phyloP scores from a whole-genome alignment of 441 rosid genomes.

The Pelargonium fulgidum region DNA sequence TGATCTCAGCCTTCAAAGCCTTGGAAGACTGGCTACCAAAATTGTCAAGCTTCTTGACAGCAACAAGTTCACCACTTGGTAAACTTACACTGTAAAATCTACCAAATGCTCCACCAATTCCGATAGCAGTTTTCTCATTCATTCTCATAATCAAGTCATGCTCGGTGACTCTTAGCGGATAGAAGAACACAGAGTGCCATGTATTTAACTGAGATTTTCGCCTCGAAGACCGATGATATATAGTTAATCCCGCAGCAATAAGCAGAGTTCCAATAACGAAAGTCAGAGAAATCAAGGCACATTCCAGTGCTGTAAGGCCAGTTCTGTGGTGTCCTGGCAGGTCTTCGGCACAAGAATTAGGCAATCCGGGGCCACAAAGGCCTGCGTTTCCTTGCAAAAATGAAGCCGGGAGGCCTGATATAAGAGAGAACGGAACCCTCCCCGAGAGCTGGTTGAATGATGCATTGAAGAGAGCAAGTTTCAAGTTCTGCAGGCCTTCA shows the following conservation, averaged over 20 bases:
- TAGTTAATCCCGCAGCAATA: conserved; percentile 31
- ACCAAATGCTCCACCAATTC: conserved; percentile 46
- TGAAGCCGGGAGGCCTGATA: conserved; percentile 76
- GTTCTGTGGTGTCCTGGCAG: conserved; percentile 21
- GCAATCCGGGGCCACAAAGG: conserved; percentile 81
- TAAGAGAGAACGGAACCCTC: conserved; percentile 47
- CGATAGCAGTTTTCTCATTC: conserved; percentile 44
- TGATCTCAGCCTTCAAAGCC: conserved; percentile 48
- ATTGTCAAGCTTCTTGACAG: conserved; percentile 47
- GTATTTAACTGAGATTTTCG: conserved; percentile 39
- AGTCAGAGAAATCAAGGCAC: conserved; percentile 55
- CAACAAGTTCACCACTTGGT: conserved; percentile 53
- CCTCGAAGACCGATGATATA: conserved; percentile 40
- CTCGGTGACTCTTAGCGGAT: conserved; percentile 53
- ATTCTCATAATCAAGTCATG: conserved; percentile 43
- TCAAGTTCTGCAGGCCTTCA: conserved; percentile 48
- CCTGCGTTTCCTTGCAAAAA: conserved; percentile 75
- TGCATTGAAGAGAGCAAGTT: conserved; percentile 68
- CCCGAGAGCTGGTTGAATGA: conserved; percentile 57
- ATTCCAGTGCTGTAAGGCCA: conserved; percentile 31
- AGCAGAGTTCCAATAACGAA: conserved; percentile 45
- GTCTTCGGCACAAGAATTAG: conserved; percentile 44
- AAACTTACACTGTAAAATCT: conserved; percentile 37
- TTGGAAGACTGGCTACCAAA: conserved; percentile 42
- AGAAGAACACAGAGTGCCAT: conserved; percentile 55